Evolutionary conservation across 2,329 filamentous ascomycete genomes (phyloP).

Genomic region (Venturia aucupariae): DNA sequence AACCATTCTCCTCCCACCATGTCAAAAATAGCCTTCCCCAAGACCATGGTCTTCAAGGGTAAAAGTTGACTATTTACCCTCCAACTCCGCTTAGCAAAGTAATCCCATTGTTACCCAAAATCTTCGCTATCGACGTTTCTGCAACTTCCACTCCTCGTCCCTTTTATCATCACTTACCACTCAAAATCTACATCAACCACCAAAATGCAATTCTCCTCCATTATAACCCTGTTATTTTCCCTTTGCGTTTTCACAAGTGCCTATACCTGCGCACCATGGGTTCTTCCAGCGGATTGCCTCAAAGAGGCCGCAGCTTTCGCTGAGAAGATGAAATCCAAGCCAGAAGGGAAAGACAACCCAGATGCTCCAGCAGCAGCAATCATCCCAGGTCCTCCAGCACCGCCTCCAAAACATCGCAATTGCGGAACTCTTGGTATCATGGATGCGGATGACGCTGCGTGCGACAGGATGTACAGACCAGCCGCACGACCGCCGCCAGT

Average conservation of each 20-base stretch:
- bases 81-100: not conserved
- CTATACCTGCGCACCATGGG: not conserved
- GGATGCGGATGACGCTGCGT: not conserved
- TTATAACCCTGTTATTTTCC: not conserved
- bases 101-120: too few relatives aligned
- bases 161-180: too few relatives aligned
- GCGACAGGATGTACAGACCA: not conserved
- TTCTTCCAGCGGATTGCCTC: constrained; percentile 2
- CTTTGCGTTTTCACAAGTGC: not conserved
- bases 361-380: not conserved
- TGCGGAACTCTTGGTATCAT: not conserved
- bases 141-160: too few relatives aligned
- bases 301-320: not conserved
- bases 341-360: not conserved
- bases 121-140: too few relatives aligned
- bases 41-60: not conserved
- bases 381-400: not conserved
- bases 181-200: not conserved
- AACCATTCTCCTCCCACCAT: not conserved
- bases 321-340: not conserved
- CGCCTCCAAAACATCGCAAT: not conserved
- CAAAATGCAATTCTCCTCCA: constrained; percentile 2
- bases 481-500: not conserved
- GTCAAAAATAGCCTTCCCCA: not conserved
- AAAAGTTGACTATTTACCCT: not conserved